Percentiles rank a stretch among this genome's conserved stretches.
phyloP scores from a whole-genome alignment of 1,284 basidiomycete species.

The Malassezia globosa region DNA sequence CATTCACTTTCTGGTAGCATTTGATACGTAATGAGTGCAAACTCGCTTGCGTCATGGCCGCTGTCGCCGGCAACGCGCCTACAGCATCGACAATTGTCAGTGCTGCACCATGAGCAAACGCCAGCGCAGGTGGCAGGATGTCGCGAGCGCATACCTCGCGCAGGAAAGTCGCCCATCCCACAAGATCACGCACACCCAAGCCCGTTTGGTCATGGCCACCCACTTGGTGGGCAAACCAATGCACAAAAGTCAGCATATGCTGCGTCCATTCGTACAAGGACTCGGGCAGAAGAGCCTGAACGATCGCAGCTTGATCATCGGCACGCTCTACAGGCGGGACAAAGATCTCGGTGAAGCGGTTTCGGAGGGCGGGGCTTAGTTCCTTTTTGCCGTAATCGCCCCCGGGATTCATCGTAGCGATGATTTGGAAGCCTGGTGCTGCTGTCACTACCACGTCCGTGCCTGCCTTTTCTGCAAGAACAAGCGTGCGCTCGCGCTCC shows the following conservation, averaged over 20 bases:
- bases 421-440: conserved; percentile 61
- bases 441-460: conserved; percentile 25
- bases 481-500: conserved; percentile 75
- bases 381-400: conserved; percentile 99
- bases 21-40: conserved; percentile 62
- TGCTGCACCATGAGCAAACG: conserved; percentile 49
- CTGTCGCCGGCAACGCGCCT: conserved; percentile 41
- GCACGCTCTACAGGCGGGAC: conserved; percentile 74
- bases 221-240: conserved; percentile 63
- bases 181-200: conserved; percentile 64
- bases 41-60: conserved; percentile 49
- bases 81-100: conserved; percentile 49
- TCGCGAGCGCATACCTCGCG: conserved; percentile 54
- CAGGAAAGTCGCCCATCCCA: conserved; percentile 84
- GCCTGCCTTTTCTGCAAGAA: conserved; percentile 63
- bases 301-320: conserved; percentile 67
- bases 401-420: conserved; percentile 99
- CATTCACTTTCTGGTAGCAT: conserved; percentile 30
- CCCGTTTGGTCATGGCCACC: conserved; percentile 55
- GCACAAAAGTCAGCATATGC: conserved; percentile 64
- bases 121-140: conserved; percentile 23
- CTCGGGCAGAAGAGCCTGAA: conserved; percentile 59
- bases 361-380: conserved; percentile 86
- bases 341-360: conserved; percentile 99
- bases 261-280: conserved; percentile 57